phyloP scores from a whole-genome alignment of 1,284 basidiomycete species.

The Malassezia globosa region DNA sequence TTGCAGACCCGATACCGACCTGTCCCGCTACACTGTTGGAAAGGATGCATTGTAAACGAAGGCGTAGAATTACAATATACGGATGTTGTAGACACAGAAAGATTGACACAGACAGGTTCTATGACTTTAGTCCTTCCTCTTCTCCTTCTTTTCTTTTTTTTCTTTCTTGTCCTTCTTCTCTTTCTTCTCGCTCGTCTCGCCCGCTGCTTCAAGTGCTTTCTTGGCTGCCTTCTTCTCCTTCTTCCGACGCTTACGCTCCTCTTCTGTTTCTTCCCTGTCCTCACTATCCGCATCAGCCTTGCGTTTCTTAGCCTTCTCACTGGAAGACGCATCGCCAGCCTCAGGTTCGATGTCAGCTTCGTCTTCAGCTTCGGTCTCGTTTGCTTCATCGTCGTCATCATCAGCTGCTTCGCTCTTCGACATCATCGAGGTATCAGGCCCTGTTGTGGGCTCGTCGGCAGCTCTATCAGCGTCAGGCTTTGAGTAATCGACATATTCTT shows the following conservation, averaged over 20 bases:
- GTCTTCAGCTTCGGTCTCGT: conserved; percentile 23
- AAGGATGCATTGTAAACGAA: conserved; percentile 13
- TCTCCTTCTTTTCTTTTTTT: conserved; percentile 18
- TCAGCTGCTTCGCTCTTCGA: conserved; percentile 22
- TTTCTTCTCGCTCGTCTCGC: conserved; percentile 28
- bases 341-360: conserved; percentile 28
- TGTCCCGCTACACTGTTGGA: conserved; percentile 25
- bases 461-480: conserved; percentile 46
- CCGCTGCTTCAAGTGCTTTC: conserved; percentile 34
- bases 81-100: not conserved
- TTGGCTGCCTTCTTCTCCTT: conserved; percentile 47
- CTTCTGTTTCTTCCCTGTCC: conserved; percentile 28
- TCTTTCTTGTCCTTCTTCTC: conserved; percentile 38
- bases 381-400: conserved; percentile 34
- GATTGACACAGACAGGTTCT: not conserved
- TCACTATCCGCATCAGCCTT: conserved; percentile 18
- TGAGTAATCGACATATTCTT: conserved; percentile 82
- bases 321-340: too few species aligned
- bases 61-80: conserved; percentile 15
- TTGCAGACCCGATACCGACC: conserved; percentile 40
- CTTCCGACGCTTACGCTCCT: conserved; percentile 45
- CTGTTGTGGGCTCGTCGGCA: conserved; percentile 21
- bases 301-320: conserved; percentile 31
- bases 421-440: conserved; percentile 17
- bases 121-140: conserved; percentile 1